Percentiles rank a stretch among this genome's conserved stretches.
Conservation (phyloP, 208 protist species). For the Naegleria fowleri region DNA sequence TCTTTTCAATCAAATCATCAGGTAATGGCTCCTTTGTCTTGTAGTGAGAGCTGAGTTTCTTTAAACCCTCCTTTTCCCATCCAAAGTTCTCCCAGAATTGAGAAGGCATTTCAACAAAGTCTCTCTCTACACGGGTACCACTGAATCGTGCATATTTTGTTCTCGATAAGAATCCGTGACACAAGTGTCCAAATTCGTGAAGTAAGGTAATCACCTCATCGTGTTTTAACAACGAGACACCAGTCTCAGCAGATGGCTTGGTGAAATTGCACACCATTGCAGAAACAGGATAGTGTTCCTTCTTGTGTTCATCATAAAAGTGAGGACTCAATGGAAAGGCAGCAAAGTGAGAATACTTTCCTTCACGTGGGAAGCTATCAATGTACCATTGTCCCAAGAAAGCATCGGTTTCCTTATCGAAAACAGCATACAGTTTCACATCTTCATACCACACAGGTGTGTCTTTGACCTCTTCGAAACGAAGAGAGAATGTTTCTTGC, state of each 20-base stretch:
- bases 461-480: slow-evolving; percentile 17
- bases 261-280: slow-evolving; percentile 34
- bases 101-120: slow-evolving; percentile 38
- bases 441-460: slow-evolving; percentile 22
- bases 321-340: slow-evolving; percentile 27
- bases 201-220: slow-evolving; percentile 31
- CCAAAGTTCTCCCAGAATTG: slow-evolving; percentile 36
- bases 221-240: slow-evolving; percentile 24
- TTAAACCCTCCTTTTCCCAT: slow-evolving; percentile 25
- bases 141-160: slow-evolving; percentile 23
- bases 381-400: slow-evolving; percentile 35
- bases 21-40: slow-evolving; percentile 28
- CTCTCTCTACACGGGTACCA: slow-evolving; percentile 25
- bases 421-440: slow-evolving; percentile 29
- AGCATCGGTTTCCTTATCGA: slow-evolving; percentile 21
- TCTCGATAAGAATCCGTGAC: slow-evolving; percentile 2
- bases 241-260: slow-evolving; percentile 9
- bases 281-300: slow-evolving; percentile 10
- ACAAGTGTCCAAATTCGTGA: slow-evolving; percentile 35
- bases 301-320: background rate
- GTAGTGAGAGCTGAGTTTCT: slow-evolving; percentile 26
- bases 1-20: slow-evolving; percentile 29
- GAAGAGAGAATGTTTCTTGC: slow-evolving; percentile 23
- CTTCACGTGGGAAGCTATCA: slow-evolving; percentile 30
- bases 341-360: slow-evolving; percentile 36